Conservation (phyloP, 257 asterid genomes). For the Eucommia ulmoides region DNA sequence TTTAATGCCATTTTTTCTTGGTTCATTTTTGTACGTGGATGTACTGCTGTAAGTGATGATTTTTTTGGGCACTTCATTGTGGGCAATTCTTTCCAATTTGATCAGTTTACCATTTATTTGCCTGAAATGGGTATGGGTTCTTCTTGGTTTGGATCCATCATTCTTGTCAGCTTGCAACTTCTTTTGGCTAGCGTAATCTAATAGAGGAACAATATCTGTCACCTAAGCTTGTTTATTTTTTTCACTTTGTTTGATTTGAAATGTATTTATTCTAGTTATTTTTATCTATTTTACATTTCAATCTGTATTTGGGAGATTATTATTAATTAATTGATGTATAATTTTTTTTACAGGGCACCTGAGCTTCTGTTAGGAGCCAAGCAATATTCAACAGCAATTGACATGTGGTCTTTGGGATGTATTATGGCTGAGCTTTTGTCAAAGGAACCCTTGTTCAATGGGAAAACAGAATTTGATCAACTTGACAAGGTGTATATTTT, state of each 20-base stretch:
- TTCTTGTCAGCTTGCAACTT: background rate
- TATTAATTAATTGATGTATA: too few relatives aligned
- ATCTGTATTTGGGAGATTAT: too few relatives aligned
- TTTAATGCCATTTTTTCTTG: background rate
- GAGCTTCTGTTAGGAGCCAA: constrained; percentile 80
- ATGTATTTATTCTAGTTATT: background rate
- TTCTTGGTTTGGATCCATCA: too few relatives aligned
- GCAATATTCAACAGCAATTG: constrained; percentile 78
- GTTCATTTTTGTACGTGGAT: too few relatives aligned
- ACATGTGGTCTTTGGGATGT: constrained; percentile 97
- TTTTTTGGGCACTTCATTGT: too few relatives aligned
- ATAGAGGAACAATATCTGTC: too few relatives aligned
- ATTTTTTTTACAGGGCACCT: constrained; percentile 53
- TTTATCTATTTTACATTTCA: too few relatives aligned
- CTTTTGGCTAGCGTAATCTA: background rate
- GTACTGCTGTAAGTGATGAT: too few relatives aligned
- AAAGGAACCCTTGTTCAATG: constrained; percentile 62
- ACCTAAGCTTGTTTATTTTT: background rate
- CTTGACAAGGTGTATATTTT: constrained; percentile 55
- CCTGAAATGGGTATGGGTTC: too few relatives aligned
- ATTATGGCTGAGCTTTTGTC: constrained; percentile 76
- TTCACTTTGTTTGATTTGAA: background rate
- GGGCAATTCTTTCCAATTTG: too few relatives aligned
- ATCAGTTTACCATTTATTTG: too few relatives aligned
- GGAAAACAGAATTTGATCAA: constrained; percentile 67